Base-by-base conservation (phyloP, 2,329 filamentous ascomycete genomes). In the Aspergillus unguis region DNA sequence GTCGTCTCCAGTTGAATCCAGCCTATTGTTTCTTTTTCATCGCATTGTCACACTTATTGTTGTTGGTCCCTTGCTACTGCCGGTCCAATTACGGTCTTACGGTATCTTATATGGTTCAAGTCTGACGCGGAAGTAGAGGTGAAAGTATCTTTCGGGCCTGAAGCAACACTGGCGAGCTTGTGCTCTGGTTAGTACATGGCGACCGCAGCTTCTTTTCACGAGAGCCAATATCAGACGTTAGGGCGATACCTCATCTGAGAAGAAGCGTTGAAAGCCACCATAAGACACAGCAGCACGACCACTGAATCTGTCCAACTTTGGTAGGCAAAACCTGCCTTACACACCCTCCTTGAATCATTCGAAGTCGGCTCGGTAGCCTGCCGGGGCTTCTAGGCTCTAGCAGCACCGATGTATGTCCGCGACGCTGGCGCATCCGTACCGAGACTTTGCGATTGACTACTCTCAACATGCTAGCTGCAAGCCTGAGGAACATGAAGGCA, bases 381-480 rank as follows among this genome's bases (percentile, higher is more conserved):
- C 83, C 83, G 85, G 85, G 82, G 85, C 84, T 84, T 81, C 54
- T 53, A 56, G 80, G 85, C 84, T 87, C 85, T 87, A 85, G 85
- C 84, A 83, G 83, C 80, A 83, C 83, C 83, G 65, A 87, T 87
- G 84, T 75, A 81, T 82, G 75, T 81, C 78, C 79, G 82, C 77
- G 81, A 86, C 82, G 78, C 83, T 87, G 83, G 84, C 84, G 80
- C 80, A 83, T 80, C 84, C 85, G 75, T 89, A 88, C 79, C 83
- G 84, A 80, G 83, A 85, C 78, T 87, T 87, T 80, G 82, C 86
- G 82, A 84, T 88, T 80, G 83, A 86, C 72, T 88, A 87, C 77
- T 80, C 84, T 75, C 77, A 83, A 71, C 85, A 86, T 76, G 82
- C 80, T 68, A 79, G 80, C 74, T 81, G 85, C 77, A 75, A 83